These are phyloP conservation scores for Santalum album DNA, from an alignment of 164 flowering plant species.

Conservation along the genomic window DNA sequence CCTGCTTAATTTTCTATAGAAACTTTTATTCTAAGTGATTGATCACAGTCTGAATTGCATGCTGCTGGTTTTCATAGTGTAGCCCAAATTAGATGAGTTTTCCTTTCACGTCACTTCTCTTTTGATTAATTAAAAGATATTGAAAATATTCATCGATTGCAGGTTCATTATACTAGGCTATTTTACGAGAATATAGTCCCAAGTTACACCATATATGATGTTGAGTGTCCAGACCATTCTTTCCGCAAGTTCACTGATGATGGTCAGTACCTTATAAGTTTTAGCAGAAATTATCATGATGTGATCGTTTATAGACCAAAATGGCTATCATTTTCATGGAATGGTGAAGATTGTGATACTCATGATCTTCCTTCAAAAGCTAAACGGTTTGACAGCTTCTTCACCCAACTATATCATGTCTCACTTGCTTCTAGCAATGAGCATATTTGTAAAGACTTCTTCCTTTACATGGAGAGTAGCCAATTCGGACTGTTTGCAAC, in stretches of 20 bases:
- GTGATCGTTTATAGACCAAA: constrained; percentile 83
- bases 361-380: constrained; percentile 65
- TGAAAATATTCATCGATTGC: constrained; percentile 20
- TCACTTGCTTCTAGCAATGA: constrained; percentile 84
- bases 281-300: constrained; percentile 86
- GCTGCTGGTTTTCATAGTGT: too few relatives aligned
- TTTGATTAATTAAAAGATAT: constrained; percentile 8
- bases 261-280: constrained; percentile 82
- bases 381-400: constrained; percentile 79
- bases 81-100: too few relatives aligned
- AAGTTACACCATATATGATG: constrained; percentile 64
- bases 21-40: too few relatives aligned
- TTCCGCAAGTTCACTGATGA: constrained; percentile 95
- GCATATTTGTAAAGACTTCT: constrained; percentile 90
- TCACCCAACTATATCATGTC: constrained; percentile 61
- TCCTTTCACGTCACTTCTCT: background rate
- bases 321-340: constrained; percentile 81
- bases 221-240: constrained; percentile 84
- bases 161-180: constrained; percentile 73
- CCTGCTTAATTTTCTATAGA: too few relatives aligned
- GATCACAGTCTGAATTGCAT: too few relatives aligned
- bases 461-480: constrained; percentile 66
- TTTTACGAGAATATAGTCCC: constrained; percentile 96
- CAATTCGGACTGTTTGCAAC: constrained; percentile 97
- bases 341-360: constrained; percentile 46